phyloP scores from a whole-genome alignment of 2,329 filamentous ascomycete species.

The Trichoderma oligosporum region DNA sequence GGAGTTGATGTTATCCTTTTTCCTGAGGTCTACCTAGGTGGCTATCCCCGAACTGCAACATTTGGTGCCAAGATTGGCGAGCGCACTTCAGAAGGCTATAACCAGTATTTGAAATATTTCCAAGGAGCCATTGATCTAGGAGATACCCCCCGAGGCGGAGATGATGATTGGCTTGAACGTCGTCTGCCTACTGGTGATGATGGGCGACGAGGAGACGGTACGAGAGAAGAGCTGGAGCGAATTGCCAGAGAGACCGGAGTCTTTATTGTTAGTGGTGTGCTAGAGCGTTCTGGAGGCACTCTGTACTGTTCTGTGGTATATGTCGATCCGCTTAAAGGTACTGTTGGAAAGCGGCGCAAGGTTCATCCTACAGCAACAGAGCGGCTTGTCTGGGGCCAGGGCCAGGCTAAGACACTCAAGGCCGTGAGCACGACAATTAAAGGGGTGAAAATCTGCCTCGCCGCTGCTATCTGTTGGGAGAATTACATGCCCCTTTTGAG shows the following conservation, averaged over 20 bases:
- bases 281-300: neutral
- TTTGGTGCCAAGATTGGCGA: conserved; percentile 7
- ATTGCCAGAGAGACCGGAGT: neutral
- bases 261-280: neutral
- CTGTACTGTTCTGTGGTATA: neutral
- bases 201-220: neutral
- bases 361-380: neutral
- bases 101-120: neutral
- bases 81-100: neutral
- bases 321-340: neutral
- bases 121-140: conserved; percentile 4
- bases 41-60: neutral
- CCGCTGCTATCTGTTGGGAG: conserved; percentile 5
- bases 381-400: neutral
- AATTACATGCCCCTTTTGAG: conserved; percentile 4
- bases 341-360: conserved; percentile 3
- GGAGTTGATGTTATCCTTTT: neutral
- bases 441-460: conserved; percentile 1
- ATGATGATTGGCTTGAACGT: neutral
- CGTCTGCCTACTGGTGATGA: neutral
- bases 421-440: neutral
- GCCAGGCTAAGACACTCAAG: neutral
- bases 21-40: neutral
- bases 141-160: neutral
- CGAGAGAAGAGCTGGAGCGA: neutral